These are phyloP conservation scores for Debaryomyces sp. DNA, from an alignment of 1,139 yeast species.

Conservation along the genomic window DNA sequence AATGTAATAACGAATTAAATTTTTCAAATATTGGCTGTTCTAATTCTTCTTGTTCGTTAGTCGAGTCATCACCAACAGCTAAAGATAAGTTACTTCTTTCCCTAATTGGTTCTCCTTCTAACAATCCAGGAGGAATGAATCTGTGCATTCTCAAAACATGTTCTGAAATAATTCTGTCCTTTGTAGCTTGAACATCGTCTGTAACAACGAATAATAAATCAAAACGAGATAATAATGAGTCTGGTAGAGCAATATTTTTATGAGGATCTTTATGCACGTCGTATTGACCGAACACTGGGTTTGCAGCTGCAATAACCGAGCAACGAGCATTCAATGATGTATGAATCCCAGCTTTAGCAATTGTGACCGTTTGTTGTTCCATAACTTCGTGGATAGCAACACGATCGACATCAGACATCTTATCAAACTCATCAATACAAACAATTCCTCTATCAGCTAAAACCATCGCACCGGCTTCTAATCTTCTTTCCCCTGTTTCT, in stretches of 20 bases:
- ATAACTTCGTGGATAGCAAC: conserved; percentile 99
- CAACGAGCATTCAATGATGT: conserved; percentile 96
- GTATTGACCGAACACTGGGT: conserved; percentile 96
- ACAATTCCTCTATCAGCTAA: conserved; percentile 96
- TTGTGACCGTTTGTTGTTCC: conserved; percentile 99
- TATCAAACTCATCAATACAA: conserved; percentile 98
- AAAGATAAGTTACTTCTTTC: conserved; percentile 71
- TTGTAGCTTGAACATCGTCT: conserved; percentile 85
- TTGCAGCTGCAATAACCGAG: conserved; percentile 97
- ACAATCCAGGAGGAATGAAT: conserved; percentile 82
- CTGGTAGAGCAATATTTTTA: conserved; percentile 95
- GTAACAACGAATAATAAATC: conserved; percentile 95
- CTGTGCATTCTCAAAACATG: conserved; percentile 96
- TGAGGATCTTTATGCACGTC: conserved; percentile 97
- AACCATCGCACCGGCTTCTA: conserved; percentile 99
- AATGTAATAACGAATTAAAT: conserved; percentile 79
- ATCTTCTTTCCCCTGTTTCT: conserved; percentile 94
- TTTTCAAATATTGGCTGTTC: conserved; percentile 75
- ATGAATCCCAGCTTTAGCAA: conserved; percentile 98
- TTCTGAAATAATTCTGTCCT: conserved; percentile 87
- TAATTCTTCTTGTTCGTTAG: conserved; percentile 48
- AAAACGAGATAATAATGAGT: conserved; percentile 93
- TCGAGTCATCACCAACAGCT: conserved; percentile 75
- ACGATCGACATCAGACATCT: conserved; percentile 95
- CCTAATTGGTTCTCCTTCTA: conserved; percentile 93